Evolutionary conservation across 441 rosid species (phyloP).

Genomic region (Biscutella auriculata): DNA sequence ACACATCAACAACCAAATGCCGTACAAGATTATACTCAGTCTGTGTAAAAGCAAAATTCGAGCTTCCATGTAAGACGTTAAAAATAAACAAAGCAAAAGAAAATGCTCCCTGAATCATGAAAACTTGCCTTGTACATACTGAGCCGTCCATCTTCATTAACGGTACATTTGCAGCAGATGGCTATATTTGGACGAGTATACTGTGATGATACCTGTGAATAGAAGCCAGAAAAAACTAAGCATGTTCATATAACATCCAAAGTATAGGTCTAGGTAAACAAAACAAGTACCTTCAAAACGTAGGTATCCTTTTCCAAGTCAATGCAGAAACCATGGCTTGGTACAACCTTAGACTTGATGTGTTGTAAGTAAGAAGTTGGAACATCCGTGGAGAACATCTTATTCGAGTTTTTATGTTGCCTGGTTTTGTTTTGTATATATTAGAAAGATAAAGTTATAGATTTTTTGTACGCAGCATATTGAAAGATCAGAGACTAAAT

Average conservation of each 20-base stretch:
- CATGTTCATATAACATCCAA: neutral
- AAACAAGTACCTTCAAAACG: slow-evolving; percentile 37
- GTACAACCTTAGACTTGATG: slow-evolving; percentile 24
- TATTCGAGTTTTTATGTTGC: slow-evolving; percentile 21
- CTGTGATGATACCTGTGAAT: slow-evolving; percentile 42
- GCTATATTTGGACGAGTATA: slow-evolving; percentile 21
- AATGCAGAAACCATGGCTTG: slow-evolving; percentile 29
- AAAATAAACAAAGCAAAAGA: neutral
- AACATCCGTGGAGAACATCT: slow-evolving; percentile 40
- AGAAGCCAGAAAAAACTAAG: neutral
- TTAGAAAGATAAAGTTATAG: neutral
- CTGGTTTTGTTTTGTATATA: neutral
- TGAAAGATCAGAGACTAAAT: neutral
- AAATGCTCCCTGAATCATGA: too few relatives aligned
- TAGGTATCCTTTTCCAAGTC: slow-evolving; percentile 39
- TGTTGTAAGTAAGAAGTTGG: slow-evolving; percentile 35
- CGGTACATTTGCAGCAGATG: slow-evolving; percentile 37
- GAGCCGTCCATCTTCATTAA: slow-evolving; percentile 31
- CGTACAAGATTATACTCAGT: slow-evolving; percentile 31
- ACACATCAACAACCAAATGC: slow-evolving; percentile 38
- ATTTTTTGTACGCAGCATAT: neutral
- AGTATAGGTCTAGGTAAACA: neutral
- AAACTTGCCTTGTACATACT: slow-evolving; percentile 41
- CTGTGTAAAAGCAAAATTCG: slow-evolving; percentile 17
- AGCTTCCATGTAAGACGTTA: neutral